phyloP scores from a whole-genome alignment of 208 protist species.

The Wallacemonas rigidus region DNA sequence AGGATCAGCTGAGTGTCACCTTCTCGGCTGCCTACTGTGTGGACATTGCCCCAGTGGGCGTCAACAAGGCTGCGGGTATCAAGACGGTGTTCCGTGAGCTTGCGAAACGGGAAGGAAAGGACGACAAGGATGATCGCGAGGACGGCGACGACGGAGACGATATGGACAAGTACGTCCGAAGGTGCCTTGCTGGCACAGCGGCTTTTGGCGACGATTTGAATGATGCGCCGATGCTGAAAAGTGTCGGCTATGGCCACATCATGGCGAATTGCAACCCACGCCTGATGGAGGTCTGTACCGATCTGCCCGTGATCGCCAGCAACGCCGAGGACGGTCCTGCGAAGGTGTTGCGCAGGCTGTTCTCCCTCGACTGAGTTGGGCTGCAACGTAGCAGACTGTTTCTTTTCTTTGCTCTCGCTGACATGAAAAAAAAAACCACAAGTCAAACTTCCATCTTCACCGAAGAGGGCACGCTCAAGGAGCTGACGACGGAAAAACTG shows the following conservation, averaged over 20 bases:
- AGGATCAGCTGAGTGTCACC: constrained; percentile 27
- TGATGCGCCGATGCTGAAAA: constrained; percentile 16
- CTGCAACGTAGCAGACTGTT: background rate
- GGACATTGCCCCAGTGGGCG: constrained; percentile 15
- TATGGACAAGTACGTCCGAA: constrained; percentile 8
- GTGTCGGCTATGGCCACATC: constrained; percentile 17
- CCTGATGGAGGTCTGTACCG: constrained; percentile 15
- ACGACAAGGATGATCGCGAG: constrained; percentile 22
- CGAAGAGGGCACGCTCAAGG: no score
- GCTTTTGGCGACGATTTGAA: constrained; percentile 29
- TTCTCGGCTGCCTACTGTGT: constrained; percentile 31
- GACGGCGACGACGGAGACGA: constrained; percentile 12
- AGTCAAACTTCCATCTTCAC: background rate
- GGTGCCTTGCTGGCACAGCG: constrained; percentile 13
- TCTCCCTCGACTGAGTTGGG: background rate
- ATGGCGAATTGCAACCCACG: constrained; percentile 23
- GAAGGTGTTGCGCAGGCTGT: constrained; percentile 15
- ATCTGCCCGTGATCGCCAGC: constrained; percentile 19
- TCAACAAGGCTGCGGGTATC: constrained; percentile 33
- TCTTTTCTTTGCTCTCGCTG: no score
- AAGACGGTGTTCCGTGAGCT: constrained; percentile 32
- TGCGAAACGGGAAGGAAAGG: constrained; percentile 23
- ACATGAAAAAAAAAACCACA: background rate
- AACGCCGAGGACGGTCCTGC: constrained; percentile 25
- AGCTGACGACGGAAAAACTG: no score